A percentile compares a stretch with the other conserved stretches of the same genome.
These are phyloP conservation scores for Picochlorum sp. DNA, from an alignment of 139 green algal species.

Conservation along the genomic window DNA sequence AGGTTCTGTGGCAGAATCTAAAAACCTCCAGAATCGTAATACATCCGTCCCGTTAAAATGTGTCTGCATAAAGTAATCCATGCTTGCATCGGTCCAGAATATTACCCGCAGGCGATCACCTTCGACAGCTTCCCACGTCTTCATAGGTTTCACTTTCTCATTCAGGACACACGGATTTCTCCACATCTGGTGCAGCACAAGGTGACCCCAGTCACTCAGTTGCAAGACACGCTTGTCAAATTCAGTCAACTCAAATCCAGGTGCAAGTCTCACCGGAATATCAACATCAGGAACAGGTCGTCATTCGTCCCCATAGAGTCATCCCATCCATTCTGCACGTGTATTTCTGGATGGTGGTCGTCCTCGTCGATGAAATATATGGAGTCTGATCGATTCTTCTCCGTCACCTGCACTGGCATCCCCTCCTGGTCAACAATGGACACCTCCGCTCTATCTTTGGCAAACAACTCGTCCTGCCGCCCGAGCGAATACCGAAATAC, in stretches of 20 bases:
- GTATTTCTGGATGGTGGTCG: background rate
- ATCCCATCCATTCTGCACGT: conserved; percentile 1
- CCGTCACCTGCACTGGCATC: too few species aligned
- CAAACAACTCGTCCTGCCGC: too few species aligned
- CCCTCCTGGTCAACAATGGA: too few species aligned
- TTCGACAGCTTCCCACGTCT: background rate
- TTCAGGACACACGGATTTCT: background rate
- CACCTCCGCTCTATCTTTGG: too few species aligned
- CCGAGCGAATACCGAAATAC: too few species aligned
- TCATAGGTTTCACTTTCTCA: background rate
- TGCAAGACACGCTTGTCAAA: background rate
- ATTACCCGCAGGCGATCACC: background rate
- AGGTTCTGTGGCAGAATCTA: background rate
- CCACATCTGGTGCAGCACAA: conserved; percentile 1
- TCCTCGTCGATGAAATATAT: background rate
- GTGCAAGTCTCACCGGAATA: background rate
- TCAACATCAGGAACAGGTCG: background rate
- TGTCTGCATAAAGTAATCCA: background rate
- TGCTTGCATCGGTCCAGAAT: background rate
- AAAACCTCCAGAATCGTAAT: background rate
- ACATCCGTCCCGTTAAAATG: background rate
- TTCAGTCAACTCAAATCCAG: background rate
- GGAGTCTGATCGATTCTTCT: too few species aligned
- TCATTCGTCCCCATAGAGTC: background rate
- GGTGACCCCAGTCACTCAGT: background rate